Evolutionary conservation across 306 rosid genomes (phyloP).

Genomic region (Prunus armeniaca): DNA sequence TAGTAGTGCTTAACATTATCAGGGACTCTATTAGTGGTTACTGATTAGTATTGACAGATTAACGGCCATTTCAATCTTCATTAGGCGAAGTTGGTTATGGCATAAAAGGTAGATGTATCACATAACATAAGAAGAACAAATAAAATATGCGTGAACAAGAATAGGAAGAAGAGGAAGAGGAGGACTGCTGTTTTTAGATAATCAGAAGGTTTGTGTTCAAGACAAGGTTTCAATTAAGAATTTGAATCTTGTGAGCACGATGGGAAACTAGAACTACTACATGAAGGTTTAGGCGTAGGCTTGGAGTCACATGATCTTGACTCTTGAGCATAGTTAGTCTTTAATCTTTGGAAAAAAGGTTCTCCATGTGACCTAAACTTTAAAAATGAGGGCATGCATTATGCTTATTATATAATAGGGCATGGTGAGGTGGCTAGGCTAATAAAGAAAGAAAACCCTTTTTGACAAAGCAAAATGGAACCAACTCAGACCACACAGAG

Average conservation of each 20-base stretch:
- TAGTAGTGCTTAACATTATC: conserved; percentile 6
- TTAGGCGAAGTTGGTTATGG: conserved; percentile 12
- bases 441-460: conserved; percentile 5
- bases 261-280: conserved; percentile 1
- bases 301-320: background rate
- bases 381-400: conserved; percentile 28
- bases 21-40: conserved; percentile 9
- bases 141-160: background rate
- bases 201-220: conserved; percentile 1
- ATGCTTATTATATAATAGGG: background rate
- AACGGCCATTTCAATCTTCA: conserved; percentile 5
- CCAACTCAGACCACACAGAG: conserved; percentile 25
- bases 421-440: conserved; percentile 1
- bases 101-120: conserved; percentile 4
- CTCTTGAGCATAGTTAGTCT: background rate
- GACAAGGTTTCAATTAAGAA: background rate
- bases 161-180: background rate
- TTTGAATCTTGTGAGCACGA: background rate
- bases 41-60: conserved; percentile 16
- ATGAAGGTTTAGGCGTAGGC: conserved; percentile 4
- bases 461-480: conserved; percentile 37
- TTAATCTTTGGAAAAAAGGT: conserved; percentile 34
- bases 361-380: conserved; percentile 43
- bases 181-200: background rate
- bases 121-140: background rate